These are phyloP conservation scores for Naganishia antarctica DNA, from an alignment of 768 basidiomycete species.

Conservation along the genomic window DNA sequence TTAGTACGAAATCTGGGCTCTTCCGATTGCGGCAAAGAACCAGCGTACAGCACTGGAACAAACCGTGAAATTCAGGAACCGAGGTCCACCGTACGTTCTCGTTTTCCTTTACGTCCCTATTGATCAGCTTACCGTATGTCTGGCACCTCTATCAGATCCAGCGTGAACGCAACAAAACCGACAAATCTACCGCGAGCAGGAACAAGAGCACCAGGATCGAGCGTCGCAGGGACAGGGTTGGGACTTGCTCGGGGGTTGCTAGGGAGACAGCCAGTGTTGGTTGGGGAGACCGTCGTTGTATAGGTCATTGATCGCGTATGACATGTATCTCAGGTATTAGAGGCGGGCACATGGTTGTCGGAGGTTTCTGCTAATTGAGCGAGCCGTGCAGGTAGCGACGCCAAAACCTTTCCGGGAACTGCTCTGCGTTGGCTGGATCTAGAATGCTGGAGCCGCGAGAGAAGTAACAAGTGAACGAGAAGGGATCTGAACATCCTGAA, in stretches of 20 bases:
- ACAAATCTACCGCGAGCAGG: conserved; percentile 14
- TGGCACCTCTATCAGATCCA: not conserved
- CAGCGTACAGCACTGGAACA: conserved; percentile 4
- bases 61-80: not conserved
- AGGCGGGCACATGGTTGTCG: no score
- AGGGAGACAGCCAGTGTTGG: conserved; percentile 1
- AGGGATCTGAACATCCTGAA: no score
- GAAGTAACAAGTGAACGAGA: no score
- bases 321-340: no score
- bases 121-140: conserved; percentile 1
- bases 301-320: not conserved
- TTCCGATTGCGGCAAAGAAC: conserved; percentile 1
- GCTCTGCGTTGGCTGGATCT: no score
- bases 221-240: conserved; percentile 2
- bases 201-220: conserved; percentile 21
- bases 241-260: conserved; percentile 16
- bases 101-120: not conserved
- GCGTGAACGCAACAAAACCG: conserved; percentile 8
- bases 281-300: not conserved
- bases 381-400: no score
- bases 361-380: no score
- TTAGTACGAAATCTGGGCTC: conserved; percentile 11
- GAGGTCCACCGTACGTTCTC: not conserved
- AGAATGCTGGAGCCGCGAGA: no score
- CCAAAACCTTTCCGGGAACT: no score